phyloP scores from a whole-genome alignment of 495 filamentous ascomycete genomes.

The Achaetomiella virescens region DNA sequence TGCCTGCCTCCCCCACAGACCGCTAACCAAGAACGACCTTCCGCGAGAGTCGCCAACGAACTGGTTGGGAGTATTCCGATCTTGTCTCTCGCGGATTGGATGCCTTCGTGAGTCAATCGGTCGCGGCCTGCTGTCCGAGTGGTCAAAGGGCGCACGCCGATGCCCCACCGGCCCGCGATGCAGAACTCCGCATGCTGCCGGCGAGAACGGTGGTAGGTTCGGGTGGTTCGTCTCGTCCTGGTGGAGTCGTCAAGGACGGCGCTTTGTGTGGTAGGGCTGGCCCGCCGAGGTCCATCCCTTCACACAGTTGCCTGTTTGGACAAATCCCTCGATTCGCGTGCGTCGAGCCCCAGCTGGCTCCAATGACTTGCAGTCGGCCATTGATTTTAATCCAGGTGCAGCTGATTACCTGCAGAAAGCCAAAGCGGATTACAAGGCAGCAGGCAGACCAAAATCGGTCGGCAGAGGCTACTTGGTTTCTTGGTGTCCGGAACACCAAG shows the following conservation, averaged over 20 bases:
- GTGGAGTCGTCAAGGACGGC: background rate
- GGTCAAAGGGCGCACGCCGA: too few relatives aligned
- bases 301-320: conserved; percentile 1
- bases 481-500: background rate
- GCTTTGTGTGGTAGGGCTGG: conserved; percentile 8
- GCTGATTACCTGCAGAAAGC: background rate
- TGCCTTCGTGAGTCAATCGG: conserved; percentile 5
- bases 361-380: background rate
- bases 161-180: background rate
- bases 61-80: background rate
- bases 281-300: background rate
- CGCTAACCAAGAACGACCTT: too few relatives aligned
- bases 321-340: background rate
- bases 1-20: background rate
- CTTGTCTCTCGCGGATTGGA: background rate
- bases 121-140: too few relatives aligned
- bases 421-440: background rate
- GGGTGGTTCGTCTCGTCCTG: background rate
- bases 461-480: background rate
- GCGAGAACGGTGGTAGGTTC: conserved; percentile 2
- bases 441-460: background rate
- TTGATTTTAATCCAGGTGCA: background rate
- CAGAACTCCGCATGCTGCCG: conserved; percentile 1
- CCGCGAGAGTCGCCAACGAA: background rate
- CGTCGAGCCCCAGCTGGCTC: background rate